Evolutionary conservation across 257 asterid species (phyloP), one percentile per base, ranked within the genome.

Genomic region (Dorcoceras hygrometricum): DNA sequence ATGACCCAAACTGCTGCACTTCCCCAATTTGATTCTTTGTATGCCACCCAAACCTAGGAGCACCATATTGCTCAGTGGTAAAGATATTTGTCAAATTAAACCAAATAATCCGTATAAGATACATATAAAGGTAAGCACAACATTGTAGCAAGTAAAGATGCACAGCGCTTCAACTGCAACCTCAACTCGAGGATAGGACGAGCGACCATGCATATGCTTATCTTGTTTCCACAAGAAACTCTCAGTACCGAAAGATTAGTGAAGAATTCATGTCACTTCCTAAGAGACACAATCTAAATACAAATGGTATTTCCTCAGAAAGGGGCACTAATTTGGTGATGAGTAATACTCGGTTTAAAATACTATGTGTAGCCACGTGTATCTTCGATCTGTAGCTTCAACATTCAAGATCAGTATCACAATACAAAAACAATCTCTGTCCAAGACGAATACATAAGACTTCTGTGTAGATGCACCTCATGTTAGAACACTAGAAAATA

Each of bases 31-130:
- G 92, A 67, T 79, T 91, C 98, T 74, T 89, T 89, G 69, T 91
- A 87, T 3, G 84, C 87, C 63, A 91, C 81, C 98, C 98, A 92
- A 28, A 89, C 98, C 98, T 92, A 76, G 62, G 39, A 71, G 67
- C 20, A 43, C 39, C 31, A 39, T 12, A 14, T 39, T 39, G 6
- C n/a, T 39, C 50, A 6, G n/a, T 11, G 50, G 3, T 11, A 39
- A 39, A 39, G 5, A 39, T 0, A 39, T 39, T 4, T 14, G 3
- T 39, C 5, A 39, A 39, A 2, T 39, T 14, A 39, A 18, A 39
- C n/a, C 43, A 7, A 34, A 34, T 34, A 34, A 34, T 34, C 11
- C 1, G 43, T 34, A 34, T 11, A 7, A 1, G 43, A 34, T 7
- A 34, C 43, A 12, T 31, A 31, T 31, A 31, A 31, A 2, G 6